A percentile compares a stretch with the other conserved stretches of the same genome.
These are phyloP conservation scores for Saccharomyces hybrid DNA, from an alignment of 1,139 yeast species.

Conservation along the genomic window DNA sequence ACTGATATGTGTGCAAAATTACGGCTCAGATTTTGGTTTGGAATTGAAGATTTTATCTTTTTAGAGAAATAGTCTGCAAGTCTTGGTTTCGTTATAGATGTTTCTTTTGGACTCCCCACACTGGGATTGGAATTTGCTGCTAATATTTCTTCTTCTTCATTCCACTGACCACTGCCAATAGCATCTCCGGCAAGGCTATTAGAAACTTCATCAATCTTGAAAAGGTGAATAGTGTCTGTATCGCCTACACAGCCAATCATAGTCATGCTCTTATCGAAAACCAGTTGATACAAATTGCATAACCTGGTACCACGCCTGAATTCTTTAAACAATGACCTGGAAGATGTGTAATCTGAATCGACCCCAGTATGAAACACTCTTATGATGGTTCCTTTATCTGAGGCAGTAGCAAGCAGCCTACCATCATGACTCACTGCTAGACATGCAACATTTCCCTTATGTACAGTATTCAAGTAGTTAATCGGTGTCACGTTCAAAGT, in stretches of 20 bases:
- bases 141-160: constrained; percentile 8
- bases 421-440: constrained; percentile 42
- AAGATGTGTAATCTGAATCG: constrained; percentile 18
- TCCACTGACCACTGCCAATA: constrained; percentile 4
- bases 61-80: constrained; percentile 23
- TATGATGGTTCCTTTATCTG: constrained; percentile 64
- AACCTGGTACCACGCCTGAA: constrained; percentile 64
- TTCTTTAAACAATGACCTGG: constrained; percentile 38
- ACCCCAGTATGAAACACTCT: constrained; percentile 42
- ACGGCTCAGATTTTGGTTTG: constrained; percentile 27
- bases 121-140: constrained; percentile 4
- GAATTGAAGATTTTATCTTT: constrained; percentile 23
- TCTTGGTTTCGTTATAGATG: background rate
- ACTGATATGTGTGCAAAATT: constrained; percentile 28
- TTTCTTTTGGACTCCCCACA: background rate
- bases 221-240: constrained; percentile 63
- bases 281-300: constrained; percentile 47
- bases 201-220: constrained; percentile 35
- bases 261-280: constrained; percentile 44
- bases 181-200: constrained; percentile 1
- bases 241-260: constrained; percentile 61
- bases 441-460: constrained; percentile 25
- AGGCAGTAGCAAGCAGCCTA: constrained; percentile 55
- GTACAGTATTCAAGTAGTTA: constrained; percentile 41
- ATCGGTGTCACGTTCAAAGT: constrained; percentile 48